A percentile compares a stretch with the other conserved stretches of the same genome.
Evolutionary conservation across 78 protist species (phyloP).

Genomic region (Chrysochromulina parva): DNA sequence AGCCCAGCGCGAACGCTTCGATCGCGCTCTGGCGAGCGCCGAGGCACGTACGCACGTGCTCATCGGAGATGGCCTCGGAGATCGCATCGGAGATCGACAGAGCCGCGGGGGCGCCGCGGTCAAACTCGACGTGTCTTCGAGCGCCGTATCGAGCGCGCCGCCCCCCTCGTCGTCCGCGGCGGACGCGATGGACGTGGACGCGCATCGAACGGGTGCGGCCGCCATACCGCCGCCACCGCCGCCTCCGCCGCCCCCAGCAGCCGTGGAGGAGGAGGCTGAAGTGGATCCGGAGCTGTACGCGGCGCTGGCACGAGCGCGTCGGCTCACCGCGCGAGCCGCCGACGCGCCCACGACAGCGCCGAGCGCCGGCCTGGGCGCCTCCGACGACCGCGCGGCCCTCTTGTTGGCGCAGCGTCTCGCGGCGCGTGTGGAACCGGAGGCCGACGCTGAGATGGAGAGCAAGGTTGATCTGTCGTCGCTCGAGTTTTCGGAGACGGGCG

Average conservation of each 20-base stretch:
- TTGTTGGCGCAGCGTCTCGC: neutral
- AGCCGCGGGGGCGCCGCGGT: no score
- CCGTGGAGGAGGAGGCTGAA: neutral
- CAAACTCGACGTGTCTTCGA: no score
- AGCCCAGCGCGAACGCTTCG: neutral
- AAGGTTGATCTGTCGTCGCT: neutral
- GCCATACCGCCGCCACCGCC: no score
- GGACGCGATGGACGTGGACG: no score
- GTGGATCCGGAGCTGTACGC: neutral
- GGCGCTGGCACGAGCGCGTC: constrained; percentile 1
- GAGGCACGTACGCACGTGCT: neutral
- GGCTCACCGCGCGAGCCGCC: neutral
- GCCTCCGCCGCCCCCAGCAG: no score
- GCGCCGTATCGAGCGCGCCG: no score
- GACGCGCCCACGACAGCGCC: neutral
- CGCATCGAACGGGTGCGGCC: no score
- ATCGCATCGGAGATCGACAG: no score
- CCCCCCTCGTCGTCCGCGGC: no score
- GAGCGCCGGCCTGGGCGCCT: no score
- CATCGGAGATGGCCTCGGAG: no score
- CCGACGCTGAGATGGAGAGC: neutral
- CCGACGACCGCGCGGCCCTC: neutral
- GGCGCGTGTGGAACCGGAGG: neutral
- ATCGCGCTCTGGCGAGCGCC: neutral
- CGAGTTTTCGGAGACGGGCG: neutral